phyloP scores from a whole-genome alignment of 148 eudicot genomes.

The Dysphania ambrosioides region DNA sequence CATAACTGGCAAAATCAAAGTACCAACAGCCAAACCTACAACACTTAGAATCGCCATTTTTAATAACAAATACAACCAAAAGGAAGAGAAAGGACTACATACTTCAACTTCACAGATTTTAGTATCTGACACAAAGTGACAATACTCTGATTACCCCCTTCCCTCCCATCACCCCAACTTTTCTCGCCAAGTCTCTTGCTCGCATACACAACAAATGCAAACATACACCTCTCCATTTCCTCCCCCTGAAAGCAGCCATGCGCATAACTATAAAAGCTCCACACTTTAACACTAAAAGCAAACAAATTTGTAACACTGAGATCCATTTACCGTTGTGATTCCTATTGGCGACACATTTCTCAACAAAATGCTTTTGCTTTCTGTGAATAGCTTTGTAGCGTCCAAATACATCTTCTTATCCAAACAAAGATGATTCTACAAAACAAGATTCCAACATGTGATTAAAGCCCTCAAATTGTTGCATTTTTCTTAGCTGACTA shows the following conservation, averaged over 20 bases:
- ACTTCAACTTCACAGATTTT: constrained; percentile 74
- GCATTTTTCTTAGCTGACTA: too few species aligned
- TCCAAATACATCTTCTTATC: constrained; percentile 43
- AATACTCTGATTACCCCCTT: constrained; percentile 29
- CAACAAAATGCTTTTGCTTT: constrained; percentile 53
- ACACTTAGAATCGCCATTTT: neutral
- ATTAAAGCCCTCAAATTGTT: constrained; percentile 1
- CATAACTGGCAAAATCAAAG: constrained; percentile 46
- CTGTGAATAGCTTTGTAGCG: constrained; percentile 54
- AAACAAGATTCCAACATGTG: neutral
- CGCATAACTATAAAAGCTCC: constrained; percentile 1
- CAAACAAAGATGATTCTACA: constrained; percentile 52
- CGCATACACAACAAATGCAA: constrained; percentile 67
- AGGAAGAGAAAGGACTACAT: constrained; percentile 10
- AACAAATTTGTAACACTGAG: neutral
- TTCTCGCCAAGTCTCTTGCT: constrained; percentile 50
- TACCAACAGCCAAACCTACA: constrained; percentile 2
- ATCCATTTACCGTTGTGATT: constrained; percentile 43
- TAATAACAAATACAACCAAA: constrained; percentile 12
- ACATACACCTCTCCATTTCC: constrained; percentile 74
- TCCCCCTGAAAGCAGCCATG: constrained; percentile 49
- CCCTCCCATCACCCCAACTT: constrained; percentile 18
- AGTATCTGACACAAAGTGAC: constrained; percentile 63
- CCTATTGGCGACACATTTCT: constrained; percentile 53
- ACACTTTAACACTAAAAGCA: neutral